Base-by-base conservation (phyloP, 768 basidiomycete species). In the Sarcomyxa edulis region DNA sequence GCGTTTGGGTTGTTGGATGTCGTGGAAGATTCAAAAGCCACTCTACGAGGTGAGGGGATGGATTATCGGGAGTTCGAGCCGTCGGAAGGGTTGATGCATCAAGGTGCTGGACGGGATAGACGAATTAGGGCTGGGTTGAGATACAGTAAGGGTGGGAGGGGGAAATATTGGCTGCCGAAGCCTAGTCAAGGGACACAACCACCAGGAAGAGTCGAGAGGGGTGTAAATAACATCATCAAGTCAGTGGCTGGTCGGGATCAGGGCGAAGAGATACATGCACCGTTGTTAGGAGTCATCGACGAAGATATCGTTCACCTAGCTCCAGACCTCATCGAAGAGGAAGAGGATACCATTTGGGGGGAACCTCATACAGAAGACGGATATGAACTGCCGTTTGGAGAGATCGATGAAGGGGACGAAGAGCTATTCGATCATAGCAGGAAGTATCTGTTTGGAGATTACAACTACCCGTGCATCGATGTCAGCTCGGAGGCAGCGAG, bases 31-130 rank as follows among this genome's bases (percentile, higher is more conserved):
- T 74, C 76, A 5, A 81, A 84, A 48, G 65, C 77, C 6, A 98
- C 95, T 0, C 62, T 96, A 7, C 74, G 76, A 19, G 95, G 95
- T 8, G 75, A 85, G 48, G 90, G 94, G 3, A 92, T 97, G 75
- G 88, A 90, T 42, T 99, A 99, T 61, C 83, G 92, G 33, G 87
- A 88, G 39, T 99, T 95, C 55, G 96, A 99, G 54, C 95, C 96
- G 3, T 89, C 86, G 27, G 94, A 96, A 54, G 94, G 93, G 2
- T 78, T 76, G 44, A 82, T 98, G 59, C 95, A 99, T 52, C 80
- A 91, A 44, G 96, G 95, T 25, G 71, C 72, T 2, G 94, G 88
- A 0, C 71, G 94, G 23, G 91, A 91, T 37, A 70, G 83, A 25
- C 73, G 96, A 2, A 95, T 98, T 40, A 72, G 83, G 29, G 96